Base-by-base conservation (phyloP, 371 early-diverging fungal genomes). In the Zopfochytrium polystomum region DNA sequence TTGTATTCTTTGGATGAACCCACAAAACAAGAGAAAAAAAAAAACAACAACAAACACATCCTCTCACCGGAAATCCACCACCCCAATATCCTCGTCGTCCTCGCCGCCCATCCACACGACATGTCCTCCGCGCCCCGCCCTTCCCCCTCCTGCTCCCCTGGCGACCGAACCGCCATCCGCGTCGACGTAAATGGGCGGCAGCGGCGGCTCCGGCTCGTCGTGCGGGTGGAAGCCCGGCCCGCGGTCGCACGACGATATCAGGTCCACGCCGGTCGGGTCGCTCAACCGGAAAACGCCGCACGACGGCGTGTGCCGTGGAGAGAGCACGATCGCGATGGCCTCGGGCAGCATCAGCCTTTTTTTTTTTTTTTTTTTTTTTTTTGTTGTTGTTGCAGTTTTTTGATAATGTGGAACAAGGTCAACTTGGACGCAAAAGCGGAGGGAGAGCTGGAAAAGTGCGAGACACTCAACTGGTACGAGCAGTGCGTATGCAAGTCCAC, bases 401-500 rank as follows among this genome's bases (percentile, higher is more conserved):
- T n/a, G n/a, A n/a, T n/a, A n/a, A n/a, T n/a, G n/a, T n/a, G 34
- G 5, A 27, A 29, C 18, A 60, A 60, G 7, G 38, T 11, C 38
- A 38, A 38, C 18, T 7, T 18, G 18, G 22, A 56, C 11, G 5
- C 4, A 20, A 54, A 52, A 60, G 30, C 57, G 18, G 26, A 27
- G 29, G 55, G 9, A 9, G 50, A 35, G n/a, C 15, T 11, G 20
- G 31, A 22, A 18, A 34, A 52, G 38, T n/a, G 25, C 11, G 38
- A 38, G n/a, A n/a, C n/a, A 11, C 38, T 38, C 38, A 38, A 62
- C 73, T 95, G 95, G 71, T 91, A 95, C 0, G 92, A 87, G 58
- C 86, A 91, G 58, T 95, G 95, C 1, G 94, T 95, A 71, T 95
- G 95, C 51, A 95, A 67, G 66, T 95, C 95, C 11, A 95, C 83